phyloP scores from a whole-genome alignment of 768 basidiomycete species.

The Xanthoconium stramineum region DNA sequence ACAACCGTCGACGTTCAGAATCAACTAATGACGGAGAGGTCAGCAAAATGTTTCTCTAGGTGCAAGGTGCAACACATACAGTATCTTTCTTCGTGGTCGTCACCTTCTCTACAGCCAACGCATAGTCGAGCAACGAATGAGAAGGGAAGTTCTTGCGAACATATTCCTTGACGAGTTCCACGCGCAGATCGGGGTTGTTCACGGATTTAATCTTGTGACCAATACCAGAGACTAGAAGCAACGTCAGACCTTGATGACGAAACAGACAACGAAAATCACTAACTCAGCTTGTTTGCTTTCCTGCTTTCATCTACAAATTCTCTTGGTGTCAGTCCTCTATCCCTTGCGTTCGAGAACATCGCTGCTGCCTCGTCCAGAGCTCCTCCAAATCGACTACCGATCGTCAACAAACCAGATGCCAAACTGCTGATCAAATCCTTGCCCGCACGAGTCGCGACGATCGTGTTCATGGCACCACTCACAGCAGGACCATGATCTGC shows the following conservation, averaged over 20 bases:
- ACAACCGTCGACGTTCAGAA: slow-evolving; percentile 95
- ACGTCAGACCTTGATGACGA: slow-evolving; percentile 3
- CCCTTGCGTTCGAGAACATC: slow-evolving; percentile 92
- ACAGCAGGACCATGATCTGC: slow-evolving; percentile 98
- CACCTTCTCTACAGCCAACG: slow-evolving; percentile 95
- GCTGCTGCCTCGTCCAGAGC: slow-evolving; percentile 95
- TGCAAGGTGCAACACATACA: slow-evolving; percentile 31
- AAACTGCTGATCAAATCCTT: slow-evolving; percentile 98
- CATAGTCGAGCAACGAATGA: slow-evolving; percentile 90
- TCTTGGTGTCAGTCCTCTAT: slow-evolving; percentile 91
- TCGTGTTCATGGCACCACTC: slow-evolving; percentile 99
- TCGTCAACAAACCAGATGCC: slow-evolving; percentile 93
- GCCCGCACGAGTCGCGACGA: slow-evolving; percentile 98
- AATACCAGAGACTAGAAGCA: slow-evolving; percentile 79
- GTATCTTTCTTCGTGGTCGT: slow-evolving; percentile 98
- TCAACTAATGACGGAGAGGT: slow-evolving; percentile 49
- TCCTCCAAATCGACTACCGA: slow-evolving; percentile 97
- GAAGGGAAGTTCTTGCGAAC: slow-evolving; percentile 95
- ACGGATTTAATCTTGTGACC: slow-evolving; percentile 99
- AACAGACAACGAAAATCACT: slow-evolving; percentile 28
- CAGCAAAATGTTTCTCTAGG: not conserved
- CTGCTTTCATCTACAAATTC: slow-evolving; percentile 95
- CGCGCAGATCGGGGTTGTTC: slow-evolving; percentile 91
- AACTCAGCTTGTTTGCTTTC: slow-evolving; percentile 91
- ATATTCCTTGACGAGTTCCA: slow-evolving; percentile 94